phyloP scores from a whole-genome alignment of 2,329 filamentous ascomycete genomes.

The Paecilomyces dactylethromorphus region DNA sequence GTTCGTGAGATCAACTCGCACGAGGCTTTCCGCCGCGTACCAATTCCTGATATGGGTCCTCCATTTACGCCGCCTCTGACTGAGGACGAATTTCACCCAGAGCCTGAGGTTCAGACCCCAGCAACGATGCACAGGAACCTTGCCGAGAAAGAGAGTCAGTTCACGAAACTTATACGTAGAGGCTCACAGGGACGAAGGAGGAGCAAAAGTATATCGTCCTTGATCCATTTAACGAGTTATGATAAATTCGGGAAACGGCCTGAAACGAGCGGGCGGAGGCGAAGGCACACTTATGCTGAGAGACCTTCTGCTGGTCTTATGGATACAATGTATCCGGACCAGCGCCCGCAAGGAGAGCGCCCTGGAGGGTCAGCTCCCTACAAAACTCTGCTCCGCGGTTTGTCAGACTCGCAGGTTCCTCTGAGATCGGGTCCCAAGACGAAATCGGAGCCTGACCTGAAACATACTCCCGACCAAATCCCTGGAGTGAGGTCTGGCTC shows the following conservation, averaged over 20 bases:
- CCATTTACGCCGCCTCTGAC: constrained; percentile 25
- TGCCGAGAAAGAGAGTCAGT: constrained; percentile 23
- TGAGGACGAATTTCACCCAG: constrained; percentile 16
- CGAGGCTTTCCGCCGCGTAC: constrained; percentile 32
- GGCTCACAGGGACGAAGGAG: constrained; percentile 17
- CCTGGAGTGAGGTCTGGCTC: constrained; percentile 3
- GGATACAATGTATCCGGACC: constrained; percentile 11
- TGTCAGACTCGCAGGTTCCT: not conserved
- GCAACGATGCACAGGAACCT: constrained; percentile 1
- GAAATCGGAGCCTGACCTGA: constrained; percentile 7
- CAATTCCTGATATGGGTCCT: constrained; percentile 23
- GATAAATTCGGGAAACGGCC: constrained; percentile 14
- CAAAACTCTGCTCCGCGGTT: not conserved
- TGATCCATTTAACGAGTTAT: constrained; percentile 13
- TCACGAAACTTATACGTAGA: constrained; percentile 24
- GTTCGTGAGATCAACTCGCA: constrained; percentile 39
- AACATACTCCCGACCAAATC: constrained; percentile 24
- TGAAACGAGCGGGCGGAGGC: constrained; percentile 14
- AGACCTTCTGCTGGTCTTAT: constrained; percentile 25
- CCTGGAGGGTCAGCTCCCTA: not conserved
- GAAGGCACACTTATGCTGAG: constrained; percentile 36
- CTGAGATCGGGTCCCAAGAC: constrained; percentile 6
- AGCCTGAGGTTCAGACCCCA: constrained; percentile 5
- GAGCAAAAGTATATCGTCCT: constrained; percentile 20
- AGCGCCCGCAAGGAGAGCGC: constrained; percentile 1